Conservation (phyloP, 768 basidiomycete species). For the Cubamyces sp. region DNA sequence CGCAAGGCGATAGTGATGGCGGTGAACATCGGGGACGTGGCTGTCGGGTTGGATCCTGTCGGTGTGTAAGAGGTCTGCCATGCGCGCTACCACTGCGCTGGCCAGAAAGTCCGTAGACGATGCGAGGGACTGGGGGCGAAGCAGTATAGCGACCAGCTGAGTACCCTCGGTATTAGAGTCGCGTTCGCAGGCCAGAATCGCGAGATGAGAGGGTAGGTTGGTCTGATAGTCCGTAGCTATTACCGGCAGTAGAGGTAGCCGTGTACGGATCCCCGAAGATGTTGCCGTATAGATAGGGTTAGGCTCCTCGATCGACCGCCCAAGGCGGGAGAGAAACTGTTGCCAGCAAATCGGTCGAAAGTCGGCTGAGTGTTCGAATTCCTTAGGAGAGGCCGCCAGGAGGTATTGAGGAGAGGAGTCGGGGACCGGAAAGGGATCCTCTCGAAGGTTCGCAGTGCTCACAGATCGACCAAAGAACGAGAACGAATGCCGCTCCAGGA, state of each 20-base stretch:
- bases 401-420: slow-evolving; percentile 6
- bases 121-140: too few species aligned
- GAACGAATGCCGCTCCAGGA: neutral
- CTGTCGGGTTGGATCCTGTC: neutral
- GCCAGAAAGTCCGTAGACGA: too few species aligned
- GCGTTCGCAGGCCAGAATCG: slow-evolving; percentile 12
- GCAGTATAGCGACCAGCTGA: too few species aligned
- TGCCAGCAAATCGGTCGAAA: neutral
- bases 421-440: neutral
- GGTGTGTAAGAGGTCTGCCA: neutral
- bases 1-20: neutral
- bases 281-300: slow-evolving; percentile 6
- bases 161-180: neutral
- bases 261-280: slow-evolving; percentile 8
- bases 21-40: too few species aligned
- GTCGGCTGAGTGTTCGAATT: slow-evolving; percentile 7
- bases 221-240: neutral
- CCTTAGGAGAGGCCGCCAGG: slow-evolving; percentile 5
- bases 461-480: too few species aligned
- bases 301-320: neutral
- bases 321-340: neutral
- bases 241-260: slow-evolving; percentile 6
- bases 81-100: too few species aligned
- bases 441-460: neutral
- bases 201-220: slow-evolving; percentile 5